Evolutionary conservation across 2,329 filamentous ascomycete species (phyloP), one percentile per base, ranked within the genome.

Genomic region (Sporothrix luriei): DNA sequence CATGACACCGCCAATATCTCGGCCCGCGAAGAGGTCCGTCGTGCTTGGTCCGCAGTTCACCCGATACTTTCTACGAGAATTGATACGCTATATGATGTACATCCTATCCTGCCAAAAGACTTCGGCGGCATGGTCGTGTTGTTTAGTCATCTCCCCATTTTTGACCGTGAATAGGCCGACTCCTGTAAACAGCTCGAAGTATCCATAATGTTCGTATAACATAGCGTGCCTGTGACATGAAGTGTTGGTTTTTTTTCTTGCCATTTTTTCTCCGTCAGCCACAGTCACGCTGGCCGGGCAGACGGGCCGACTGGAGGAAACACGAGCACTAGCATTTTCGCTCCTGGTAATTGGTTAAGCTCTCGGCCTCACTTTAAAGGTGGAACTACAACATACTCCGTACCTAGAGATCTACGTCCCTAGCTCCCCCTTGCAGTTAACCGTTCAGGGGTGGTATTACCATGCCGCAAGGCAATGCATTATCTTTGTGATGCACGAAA

Each of bases 281-380:
- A 21, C 38, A 33, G 5, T 10, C 26, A 33, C n/a, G 16, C 33
- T 51, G 48, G 40, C 59, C 62, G 57, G 21, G 26, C 26, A 66
- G 13, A 46, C 71, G 69, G 71, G 64, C 71, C 71, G 71, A 72
- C 59, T 72, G 57, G 40, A 57, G 16, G 10, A 26, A 26, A 40
- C n/a, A 16, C 43, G 7, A 14, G 43, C 43, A 14, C 24, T 38
- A 11, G 33, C 33, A 40, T 16, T 43, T 66, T 66, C 26, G 49
- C 49, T 29, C 21, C 64, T 29, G 10, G 14, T 24, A 26, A n/a
- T n/a, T n/a, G 6, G 26, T 29, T 21, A 29, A 29, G 46, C 26
- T 65, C 43, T 65, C 62, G 62, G 49, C 64, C 49, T 43, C 49
- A 54, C 21, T 66, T 40, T 54, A 9, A 43, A 3, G 13, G 49